A percentile compares a stretch with the other conserved stretches of the same genome.
Conservation (phyloP, 2,329 filamentous ascomycete species). For the Epicoccum sorghinum region DNA sequence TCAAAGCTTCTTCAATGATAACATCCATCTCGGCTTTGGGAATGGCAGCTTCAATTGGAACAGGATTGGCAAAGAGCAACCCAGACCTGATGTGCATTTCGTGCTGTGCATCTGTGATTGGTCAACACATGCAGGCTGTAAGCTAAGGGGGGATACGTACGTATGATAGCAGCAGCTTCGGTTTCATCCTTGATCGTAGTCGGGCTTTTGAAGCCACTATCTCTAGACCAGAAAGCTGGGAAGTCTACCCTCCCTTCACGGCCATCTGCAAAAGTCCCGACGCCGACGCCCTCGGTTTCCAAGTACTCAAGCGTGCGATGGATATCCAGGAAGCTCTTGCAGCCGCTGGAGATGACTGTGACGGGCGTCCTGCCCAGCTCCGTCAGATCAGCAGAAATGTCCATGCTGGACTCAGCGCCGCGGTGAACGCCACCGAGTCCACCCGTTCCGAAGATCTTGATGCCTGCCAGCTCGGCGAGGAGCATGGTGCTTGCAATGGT, state of each 20-base stretch:
- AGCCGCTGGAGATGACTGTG: conserved; percentile 86
- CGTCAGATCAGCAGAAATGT: conserved; percentile 92
- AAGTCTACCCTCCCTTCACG: conserved; percentile 76
- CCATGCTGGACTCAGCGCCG: conserved; percentile 83
- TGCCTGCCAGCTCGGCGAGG: conserved; percentile 82
- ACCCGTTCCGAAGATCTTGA: conserved; percentile 92
- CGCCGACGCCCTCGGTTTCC: conserved; percentile 76
- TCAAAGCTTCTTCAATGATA: conserved; percentile 50
- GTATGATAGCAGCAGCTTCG: conserved; percentile 88
- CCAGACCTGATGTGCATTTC: conserved; percentile 76
- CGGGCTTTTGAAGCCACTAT: conserved; percentile 83
- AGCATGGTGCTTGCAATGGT: conserved; percentile 95
- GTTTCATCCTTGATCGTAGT: conserved; percentile 73
- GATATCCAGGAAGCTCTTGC: conserved; percentile 96
- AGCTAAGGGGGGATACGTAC: conserved; percentile 50
- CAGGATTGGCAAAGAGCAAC: conserved; percentile 86
- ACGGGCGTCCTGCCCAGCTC: conserved; percentile 90
- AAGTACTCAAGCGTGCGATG: conserved; percentile 83
- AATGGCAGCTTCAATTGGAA: conserved; percentile 73
- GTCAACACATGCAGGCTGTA: conserved; percentile 4
- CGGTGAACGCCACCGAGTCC: conserved; percentile 94
- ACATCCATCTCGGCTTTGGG: conserved; percentile 59
- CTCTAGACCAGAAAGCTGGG: conserved; percentile 89
- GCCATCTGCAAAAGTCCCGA: conserved; percentile 89
- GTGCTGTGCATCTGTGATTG: conserved; percentile 69